Percentiles rank a stretch among this genome's conserved stretches.
phyloP scores from a whole-genome alignment of 164 flowering plant species.

The Liquidambar formosana region DNA sequence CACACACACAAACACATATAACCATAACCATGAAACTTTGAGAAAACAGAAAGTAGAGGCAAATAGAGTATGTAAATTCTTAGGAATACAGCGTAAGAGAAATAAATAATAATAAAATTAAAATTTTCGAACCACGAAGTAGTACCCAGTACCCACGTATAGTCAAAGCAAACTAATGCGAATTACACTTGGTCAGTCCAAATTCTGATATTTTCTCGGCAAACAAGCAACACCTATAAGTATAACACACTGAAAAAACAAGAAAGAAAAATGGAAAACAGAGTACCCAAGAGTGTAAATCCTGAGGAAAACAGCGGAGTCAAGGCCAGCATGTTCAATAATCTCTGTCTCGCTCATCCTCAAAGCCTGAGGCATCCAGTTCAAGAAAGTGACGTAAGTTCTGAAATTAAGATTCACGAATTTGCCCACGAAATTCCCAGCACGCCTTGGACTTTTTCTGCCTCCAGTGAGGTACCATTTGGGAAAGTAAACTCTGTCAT shows the following conservation, averaged over 20 bases:
- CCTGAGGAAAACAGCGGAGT: slow-evolving; percentile 88
- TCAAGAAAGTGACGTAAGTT: slow-evolving; percentile 80
- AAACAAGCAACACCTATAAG: no score
- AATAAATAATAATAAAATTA: no score
- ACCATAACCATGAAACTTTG: no score
- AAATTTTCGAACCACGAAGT: no score
- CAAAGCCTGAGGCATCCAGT: slow-evolving; percentile 96
- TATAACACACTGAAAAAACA: not conserved
- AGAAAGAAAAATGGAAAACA: not conserved
- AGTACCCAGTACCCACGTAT: no score
- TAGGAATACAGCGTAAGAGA: no score
- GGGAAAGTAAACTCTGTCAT: slow-evolving; percentile 95
- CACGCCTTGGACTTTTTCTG: slow-evolving; percentile 54
- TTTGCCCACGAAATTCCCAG: slow-evolving; percentile 57
- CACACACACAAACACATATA: no score
- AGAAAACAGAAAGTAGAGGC: no score
- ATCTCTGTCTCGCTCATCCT: slow-evolving; percentile 73
- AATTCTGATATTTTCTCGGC: no score
- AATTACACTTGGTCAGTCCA: no score
- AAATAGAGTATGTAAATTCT: no score
- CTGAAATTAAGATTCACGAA: slow-evolving; percentile 70
- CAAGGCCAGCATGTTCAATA: slow-evolving; percentile 87
- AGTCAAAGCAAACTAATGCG: no score
- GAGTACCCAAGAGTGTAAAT: slow-evolving; percentile 85
- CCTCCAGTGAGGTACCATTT: slow-evolving; percentile 83